These are phyloP conservation scores for Oryza meridionalis DNA, from an alignment of 176 grass and related monocot genomes.

Conservation along the genomic window DNA sequence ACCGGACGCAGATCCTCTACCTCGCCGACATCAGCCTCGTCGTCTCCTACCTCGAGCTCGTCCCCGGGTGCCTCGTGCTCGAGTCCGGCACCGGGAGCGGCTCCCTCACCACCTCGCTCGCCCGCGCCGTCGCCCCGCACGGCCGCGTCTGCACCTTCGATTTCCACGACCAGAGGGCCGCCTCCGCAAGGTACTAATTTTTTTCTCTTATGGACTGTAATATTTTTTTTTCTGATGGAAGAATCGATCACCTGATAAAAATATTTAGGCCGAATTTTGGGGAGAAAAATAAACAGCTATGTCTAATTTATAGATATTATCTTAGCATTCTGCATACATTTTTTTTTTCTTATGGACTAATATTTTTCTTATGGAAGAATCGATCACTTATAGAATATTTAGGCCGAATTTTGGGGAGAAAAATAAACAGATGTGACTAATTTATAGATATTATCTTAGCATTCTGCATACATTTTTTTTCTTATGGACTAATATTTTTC, in stretches of 20 bases:
- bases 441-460: neutral
- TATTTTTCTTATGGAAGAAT: no score
- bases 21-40: constrained; percentile 89
- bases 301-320: neutral
- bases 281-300: neutral
- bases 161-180: constrained; percentile 88
- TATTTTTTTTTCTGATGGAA: no score
- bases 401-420: neutral
- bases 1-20: constrained; percentile 92
- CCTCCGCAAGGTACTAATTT: constrained; percentile 53
- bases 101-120: constrained; percentile 79
- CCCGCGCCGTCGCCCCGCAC: constrained; percentile 67
- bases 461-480: no score
- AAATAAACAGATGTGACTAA: neutral
- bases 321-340: neutral
- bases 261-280: neutral
- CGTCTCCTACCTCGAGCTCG: constrained; percentile 78
- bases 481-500: no score
- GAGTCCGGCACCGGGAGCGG: constrained; percentile 88
- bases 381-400: neutral
- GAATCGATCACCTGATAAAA: neutral
- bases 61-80: constrained; percentile 72
- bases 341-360: no score
- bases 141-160: constrained; percentile 84
- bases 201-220: no score